Evolutionary conservation across 768 basidiomycete species (phyloP).

Genomic region (Agaricus blazei): DNA sequence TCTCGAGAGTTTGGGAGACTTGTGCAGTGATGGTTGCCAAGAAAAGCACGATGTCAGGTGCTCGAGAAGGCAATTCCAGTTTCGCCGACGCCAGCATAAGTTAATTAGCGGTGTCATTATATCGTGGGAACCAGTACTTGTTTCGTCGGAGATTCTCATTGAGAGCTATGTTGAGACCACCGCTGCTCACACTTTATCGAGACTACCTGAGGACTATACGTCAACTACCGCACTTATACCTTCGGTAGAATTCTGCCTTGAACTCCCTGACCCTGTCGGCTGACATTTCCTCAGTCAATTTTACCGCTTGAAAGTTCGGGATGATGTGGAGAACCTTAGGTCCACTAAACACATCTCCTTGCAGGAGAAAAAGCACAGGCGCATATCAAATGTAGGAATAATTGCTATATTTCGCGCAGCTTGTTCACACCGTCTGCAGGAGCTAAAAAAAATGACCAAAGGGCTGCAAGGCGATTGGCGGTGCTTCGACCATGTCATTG

Average conservation of each 20-base stretch:
- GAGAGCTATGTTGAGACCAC: neutral
- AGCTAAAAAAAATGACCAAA: slow-evolving; percentile 41
- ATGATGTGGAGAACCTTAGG: slow-evolving; percentile 52
- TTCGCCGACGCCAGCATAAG: neutral
- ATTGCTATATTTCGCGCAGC: neutral
- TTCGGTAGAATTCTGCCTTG: slow-evolving; percentile 27
- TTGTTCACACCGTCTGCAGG: slow-evolving; percentile 30
- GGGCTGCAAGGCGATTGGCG: slow-evolving; percentile 47
- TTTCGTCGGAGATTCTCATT: slow-evolving; percentile 5
- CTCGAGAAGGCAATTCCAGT: neutral
- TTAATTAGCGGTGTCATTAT: neutral
- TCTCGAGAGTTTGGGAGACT: neutral
- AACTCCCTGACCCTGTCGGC: slow-evolving; percentile 1
- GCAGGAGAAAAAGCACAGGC: slow-evolving; percentile 37
- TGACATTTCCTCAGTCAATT: slow-evolving; percentile 44
- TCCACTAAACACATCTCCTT: slow-evolving; percentile 25
- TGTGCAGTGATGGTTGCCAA: neutral
- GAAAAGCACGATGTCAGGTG: neutral
- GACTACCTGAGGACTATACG: slow-evolving; percentile 36
- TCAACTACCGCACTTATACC: slow-evolving; percentile 36
- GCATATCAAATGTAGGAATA: slow-evolving; percentile 42
- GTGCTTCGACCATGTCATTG: slow-evolving; percentile 55
- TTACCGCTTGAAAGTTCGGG: slow-evolving; percentile 52
- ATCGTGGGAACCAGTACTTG: neutral
- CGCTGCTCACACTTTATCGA: slow-evolving; percentile 32